Conservation (phyloP, 306 rosid species). For the Pachyrhizus erosus region DNA sequence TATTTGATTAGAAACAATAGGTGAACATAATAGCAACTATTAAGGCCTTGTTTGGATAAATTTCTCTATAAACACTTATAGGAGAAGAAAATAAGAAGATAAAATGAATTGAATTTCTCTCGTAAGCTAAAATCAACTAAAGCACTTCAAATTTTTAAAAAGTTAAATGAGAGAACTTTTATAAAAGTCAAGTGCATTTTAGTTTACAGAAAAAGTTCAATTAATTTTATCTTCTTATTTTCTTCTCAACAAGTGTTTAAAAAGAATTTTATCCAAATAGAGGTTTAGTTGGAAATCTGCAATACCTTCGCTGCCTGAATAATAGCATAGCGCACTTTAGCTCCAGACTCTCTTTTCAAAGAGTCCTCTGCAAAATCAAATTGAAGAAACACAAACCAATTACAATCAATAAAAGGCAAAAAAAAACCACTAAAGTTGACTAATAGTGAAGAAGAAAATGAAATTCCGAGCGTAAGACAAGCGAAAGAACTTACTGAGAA, state of each 20-base stretch:
- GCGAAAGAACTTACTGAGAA: conserved; percentile 49
- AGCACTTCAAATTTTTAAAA: neutral
- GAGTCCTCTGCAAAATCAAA: conserved; percentile 72
- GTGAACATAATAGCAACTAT: neutral
- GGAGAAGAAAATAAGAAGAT: neutral
- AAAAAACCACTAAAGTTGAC: neutral
- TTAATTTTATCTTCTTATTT: neutral
- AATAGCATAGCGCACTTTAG: conserved; percentile 87
- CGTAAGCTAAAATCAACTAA: neutral
- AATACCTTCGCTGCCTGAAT: conserved; percentile 93
- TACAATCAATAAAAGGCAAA: neutral
- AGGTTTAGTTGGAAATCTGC: neutral
- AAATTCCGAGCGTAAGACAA: neutral
- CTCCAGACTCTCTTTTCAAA: conserved; percentile 91
- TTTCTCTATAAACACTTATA: neutral
- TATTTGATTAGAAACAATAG: conserved; percentile 26
- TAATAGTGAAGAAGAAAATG: neutral
- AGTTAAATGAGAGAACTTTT: neutral
- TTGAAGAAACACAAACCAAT: neutral
- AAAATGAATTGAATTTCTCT: neutral
- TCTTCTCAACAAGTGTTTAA: neutral
- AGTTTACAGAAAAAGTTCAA: neutral
- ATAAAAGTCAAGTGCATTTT: neutral
- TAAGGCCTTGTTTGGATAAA: neutral
- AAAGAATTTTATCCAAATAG: neutral